Percentiles rank a stretch among this genome's conserved stretches.
phyloP scores from a whole-genome alignment of 441 rosid genomes.

The Arabidopsis lyrata region DNA sequence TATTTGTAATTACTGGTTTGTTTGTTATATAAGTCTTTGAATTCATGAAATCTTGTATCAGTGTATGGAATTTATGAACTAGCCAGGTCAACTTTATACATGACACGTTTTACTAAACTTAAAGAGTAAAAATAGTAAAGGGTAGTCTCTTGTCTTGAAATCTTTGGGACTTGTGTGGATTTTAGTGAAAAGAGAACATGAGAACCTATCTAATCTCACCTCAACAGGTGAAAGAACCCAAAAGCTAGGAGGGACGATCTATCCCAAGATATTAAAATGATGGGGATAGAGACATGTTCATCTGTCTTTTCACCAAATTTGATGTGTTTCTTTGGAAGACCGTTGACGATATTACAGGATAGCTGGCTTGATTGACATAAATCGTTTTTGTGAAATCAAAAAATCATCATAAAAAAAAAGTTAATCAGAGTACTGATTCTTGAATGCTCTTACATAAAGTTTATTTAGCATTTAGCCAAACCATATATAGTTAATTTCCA shows the following conservation, averaged over 20 bases:
- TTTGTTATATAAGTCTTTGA: not conserved
- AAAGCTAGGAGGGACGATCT: not conserved
- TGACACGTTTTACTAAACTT: not conserved
- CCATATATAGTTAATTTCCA: too few species aligned
- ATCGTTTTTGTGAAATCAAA: conserved; percentile 12
- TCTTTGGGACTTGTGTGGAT: conserved; percentile 14
- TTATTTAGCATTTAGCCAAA: too few species aligned
- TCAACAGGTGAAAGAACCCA: conserved; percentile 17
- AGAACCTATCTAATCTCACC: conserved; percentile 28
- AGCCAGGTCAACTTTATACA: not conserved
- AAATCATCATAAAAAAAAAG: not conserved
- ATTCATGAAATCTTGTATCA: not conserved
- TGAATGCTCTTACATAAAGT: too few species aligned
- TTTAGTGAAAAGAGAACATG: conserved; percentile 27
- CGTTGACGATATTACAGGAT: conserved; percentile 44
- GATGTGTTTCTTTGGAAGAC: conserved; percentile 15
- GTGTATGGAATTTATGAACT: not conserved
- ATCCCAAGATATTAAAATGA: conserved; percentile 10
- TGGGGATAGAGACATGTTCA: not conserved
- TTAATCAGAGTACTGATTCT: not conserved
- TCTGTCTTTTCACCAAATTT: conserved; percentile 22
- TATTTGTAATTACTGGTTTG: conserved; percentile 4
- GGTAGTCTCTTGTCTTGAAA: conserved; percentile 16
- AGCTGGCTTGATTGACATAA: conserved; percentile 24
- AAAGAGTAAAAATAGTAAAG: conserved; percentile 21